phyloP scores from a whole-genome alignment of 2,329 filamentous ascomycete genomes.

The Golovinomyces cichoracearum region DNA sequence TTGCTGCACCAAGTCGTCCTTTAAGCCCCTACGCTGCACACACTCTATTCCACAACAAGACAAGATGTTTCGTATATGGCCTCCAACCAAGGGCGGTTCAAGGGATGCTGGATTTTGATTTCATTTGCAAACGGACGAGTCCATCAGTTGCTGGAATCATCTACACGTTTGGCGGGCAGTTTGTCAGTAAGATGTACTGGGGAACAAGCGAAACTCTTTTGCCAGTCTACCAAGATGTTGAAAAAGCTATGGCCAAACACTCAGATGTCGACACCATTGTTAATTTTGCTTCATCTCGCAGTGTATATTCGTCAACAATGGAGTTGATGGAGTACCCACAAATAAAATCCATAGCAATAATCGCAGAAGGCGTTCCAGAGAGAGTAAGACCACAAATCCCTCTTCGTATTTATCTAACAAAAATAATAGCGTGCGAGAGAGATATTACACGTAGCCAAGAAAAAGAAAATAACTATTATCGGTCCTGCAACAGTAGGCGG shows the following conservation, averaged over 20 bases:
- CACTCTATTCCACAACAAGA: constrained; percentile 97
- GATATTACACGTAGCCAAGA: constrained; percentile 84
- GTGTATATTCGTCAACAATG: constrained; percentile 95
- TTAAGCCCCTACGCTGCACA: constrained; percentile 69
- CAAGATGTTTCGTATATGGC: constrained; percentile 98
- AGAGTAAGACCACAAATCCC: constrained; percentile 35
- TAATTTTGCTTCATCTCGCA: constrained; percentile 97
- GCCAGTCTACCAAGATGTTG: constrained; percentile 85
- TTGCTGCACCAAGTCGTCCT: constrained; percentile 74
- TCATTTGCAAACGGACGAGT: constrained; percentile 96
- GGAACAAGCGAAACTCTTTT: constrained; percentile 96
- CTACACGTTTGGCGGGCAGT: constrained; percentile 98
- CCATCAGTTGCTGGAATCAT: constrained; percentile 97
- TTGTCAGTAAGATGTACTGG: constrained; percentile 99
- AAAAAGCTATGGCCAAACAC: constrained; percentile 90
- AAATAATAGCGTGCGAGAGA: constrained; percentile 63
- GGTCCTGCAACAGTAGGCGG: constrained; percentile 94
- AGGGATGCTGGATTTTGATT: constrained; percentile 97
- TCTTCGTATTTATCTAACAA: background rate
- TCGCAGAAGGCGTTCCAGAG: constrained; percentile 96
- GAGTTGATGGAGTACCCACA: constrained; percentile 94
- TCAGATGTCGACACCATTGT: constrained; percentile 89
- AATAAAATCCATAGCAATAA: constrained; percentile 97
- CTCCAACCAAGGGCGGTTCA: constrained; percentile 85
- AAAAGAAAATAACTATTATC: constrained; percentile 98